Evolutionary conservation across 73 alveolate species (phyloP).

Genomic region (Tetrahymena thermophila): DNA sequence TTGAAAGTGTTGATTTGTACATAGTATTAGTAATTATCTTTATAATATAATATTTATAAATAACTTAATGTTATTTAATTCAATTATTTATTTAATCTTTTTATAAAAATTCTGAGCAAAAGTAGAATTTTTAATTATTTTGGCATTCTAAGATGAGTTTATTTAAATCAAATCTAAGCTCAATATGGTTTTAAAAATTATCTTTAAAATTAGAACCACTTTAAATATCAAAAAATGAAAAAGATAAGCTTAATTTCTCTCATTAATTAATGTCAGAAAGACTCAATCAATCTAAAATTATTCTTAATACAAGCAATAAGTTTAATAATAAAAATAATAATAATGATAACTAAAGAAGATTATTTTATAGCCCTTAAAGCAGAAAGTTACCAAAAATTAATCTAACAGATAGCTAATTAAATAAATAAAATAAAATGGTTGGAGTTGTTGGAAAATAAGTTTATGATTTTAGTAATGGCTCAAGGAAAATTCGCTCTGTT

Average conservation of each 20-base stretch:
- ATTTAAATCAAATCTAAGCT: not conserved
- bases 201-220: not conserved
- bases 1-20: too few species aligned
- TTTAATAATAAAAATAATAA: too few species aligned
- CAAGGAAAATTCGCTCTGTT: not conserved
- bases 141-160: not conserved
- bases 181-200: not conserved
- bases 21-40: too few species aligned
- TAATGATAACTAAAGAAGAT: not conserved
- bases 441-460: not conserved
- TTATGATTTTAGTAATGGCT: not conserved
- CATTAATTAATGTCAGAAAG: not conserved
- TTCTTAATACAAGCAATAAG: too few species aligned
- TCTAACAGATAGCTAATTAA: not conserved
- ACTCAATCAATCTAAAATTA: not conserved
- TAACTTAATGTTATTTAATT: too few species aligned
- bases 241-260: not conserved
- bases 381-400: not conserved
- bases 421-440: not conserved
- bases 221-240: not conserved
- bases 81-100: too few species aligned
- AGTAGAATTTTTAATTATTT: not conserved
- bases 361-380: not conserved
- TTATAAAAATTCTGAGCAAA: too few species aligned
- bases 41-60: too few species aligned